Evolutionary conservation across 306 rosid genomes (phyloP).

Genomic region (Senna tora): DNA sequence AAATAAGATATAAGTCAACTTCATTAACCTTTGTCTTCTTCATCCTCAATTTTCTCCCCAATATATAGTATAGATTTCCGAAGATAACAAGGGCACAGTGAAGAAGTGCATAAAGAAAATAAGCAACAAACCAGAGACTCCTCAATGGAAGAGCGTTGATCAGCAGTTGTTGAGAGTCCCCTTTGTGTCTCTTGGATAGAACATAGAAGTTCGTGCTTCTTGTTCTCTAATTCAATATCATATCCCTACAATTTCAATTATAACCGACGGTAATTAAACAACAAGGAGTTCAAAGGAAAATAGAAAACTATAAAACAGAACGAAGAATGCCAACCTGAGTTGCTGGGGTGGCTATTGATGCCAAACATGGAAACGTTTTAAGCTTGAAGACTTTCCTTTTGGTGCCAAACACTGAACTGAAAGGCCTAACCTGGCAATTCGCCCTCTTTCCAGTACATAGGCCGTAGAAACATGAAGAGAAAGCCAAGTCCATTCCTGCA

Average conservation of each 20-base stretch:
- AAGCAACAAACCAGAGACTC: slow-evolving; percentile 66
- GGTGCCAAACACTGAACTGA: slow-evolving; percentile 16
- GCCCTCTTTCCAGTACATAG: slow-evolving; percentile 37
- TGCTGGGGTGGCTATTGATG: slow-evolving; percentile 39
- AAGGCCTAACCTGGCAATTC: slow-evolving; percentile 34
- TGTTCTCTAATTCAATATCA: slow-evolving; percentile 65
- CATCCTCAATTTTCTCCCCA: not conserved
- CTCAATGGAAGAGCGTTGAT: slow-evolving; percentile 81
- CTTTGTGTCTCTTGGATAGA: slow-evolving; percentile 80
- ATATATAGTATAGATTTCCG: not conserved
- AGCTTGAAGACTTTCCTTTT: slow-evolving; percentile 31
- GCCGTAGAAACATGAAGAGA: slow-evolving; percentile 38
- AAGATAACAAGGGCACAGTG: not conserved
- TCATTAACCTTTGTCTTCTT: not conserved
- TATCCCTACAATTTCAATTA: slow-evolving; percentile 43
- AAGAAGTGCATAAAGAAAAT: slow-evolving; percentile 26
- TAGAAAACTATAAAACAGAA: not conserved
- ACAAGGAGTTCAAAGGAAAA: not conserved
- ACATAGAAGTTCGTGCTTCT: slow-evolving; percentile 57
- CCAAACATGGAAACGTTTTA: slow-evolving; percentile 36
- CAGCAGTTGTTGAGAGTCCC: slow-evolving; percentile 73
- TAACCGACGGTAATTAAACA: not conserved
- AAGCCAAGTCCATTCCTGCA: slow-evolving; percentile 50
- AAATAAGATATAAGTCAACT: slow-evolving; percentile 8
- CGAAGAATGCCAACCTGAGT: slow-evolving; percentile 45